Base-by-base conservation (phyloP, 805 yeast genomes). In the Candida michaelii region DNA sequence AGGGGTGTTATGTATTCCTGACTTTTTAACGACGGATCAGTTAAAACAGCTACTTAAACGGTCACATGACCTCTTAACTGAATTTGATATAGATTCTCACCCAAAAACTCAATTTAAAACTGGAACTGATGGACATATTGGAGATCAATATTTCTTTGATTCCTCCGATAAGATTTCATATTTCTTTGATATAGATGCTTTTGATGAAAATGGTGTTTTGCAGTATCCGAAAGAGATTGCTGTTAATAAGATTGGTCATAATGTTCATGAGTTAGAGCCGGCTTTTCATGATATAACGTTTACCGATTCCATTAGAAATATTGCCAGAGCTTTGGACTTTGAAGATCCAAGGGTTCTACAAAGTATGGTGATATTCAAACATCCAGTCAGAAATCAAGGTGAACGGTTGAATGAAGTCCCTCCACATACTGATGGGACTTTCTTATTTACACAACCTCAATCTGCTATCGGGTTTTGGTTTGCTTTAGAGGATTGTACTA, bases 391-490 rank as follows among this genome's bases (percentile, higher is more conserved):
- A 1, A 51, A 45, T 15, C 33, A 33, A 14, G 32, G 9, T 2
- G 62, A 51, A 23, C 46, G 74, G 30, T 78, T 76, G 40, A 69
- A 69, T 45, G 82, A 79, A 29, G 95, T 86, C 1, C 91, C 91
- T 3, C 67, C 85, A 1, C 95, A 86, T 53, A 85, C 82, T 41
- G 95, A 86, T 57, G 89, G 80, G 2, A 79, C 80, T 2, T 86
- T 86, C 51, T 66, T 86, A 18, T 85, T 71, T 59, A 85, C 93
- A 0, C 66, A 78, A 13, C 95, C 95, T 3, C 81, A 76, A 39
- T 65, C 79, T 2, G 88, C 89, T 1, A 59, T 85, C 30, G 95
- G 95, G 2, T 86, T 83, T 56, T 85, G 95, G 95, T 78, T 80
- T 55, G 90, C 93, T 0, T 61, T 85, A 48, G 89, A 86, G 52